These are phyloP conservation scores for Babesia ovata DNA, from an alignment of 169 alveolate genomes.

Conservation along the genomic window DNA sequence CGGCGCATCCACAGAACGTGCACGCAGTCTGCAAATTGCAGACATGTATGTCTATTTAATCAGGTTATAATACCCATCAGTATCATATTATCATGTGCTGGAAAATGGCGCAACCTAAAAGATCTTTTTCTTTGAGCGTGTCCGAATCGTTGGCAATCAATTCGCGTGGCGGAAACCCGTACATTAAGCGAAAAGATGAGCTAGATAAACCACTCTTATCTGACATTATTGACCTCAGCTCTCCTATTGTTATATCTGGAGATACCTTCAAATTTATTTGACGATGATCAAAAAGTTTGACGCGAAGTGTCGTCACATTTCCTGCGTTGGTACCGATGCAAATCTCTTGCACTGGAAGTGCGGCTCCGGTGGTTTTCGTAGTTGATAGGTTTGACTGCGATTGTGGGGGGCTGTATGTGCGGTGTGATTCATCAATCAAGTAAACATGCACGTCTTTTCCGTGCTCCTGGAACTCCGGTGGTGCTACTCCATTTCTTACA, in stretches of 20 bases:
- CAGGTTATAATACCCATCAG: too few species aligned
- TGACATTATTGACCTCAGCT: constrained; percentile 21
- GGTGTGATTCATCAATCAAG: constrained; percentile 44
- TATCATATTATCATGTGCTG: constrained; percentile 19
- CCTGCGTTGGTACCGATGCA: constrained; percentile 1
- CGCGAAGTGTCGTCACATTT: constrained; percentile 18
- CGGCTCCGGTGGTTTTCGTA: neutral
- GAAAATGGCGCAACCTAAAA: constrained; percentile 44
- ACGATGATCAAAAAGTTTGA: constrained; percentile 16
- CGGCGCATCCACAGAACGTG: too few species aligned
- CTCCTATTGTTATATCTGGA: constrained; percentile 41
- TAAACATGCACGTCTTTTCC: constrained; percentile 53
- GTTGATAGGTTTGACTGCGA: neutral
- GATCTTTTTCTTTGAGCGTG: constrained; percentile 44
- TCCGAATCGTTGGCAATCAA: constrained; percentile 16
- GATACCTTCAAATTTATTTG: constrained; percentile 40
- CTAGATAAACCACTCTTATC: constrained; percentile 14
- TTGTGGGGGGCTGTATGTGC: constrained; percentile 1
- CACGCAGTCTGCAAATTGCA: neutral
- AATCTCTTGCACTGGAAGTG: neutral
- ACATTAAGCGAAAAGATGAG: constrained; percentile 1
- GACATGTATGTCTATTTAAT: neutral
- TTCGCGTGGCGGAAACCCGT: constrained; percentile 59
- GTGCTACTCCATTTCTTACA: constrained; percentile 90
- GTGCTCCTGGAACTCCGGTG: constrained; percentile 85